phyloP scores from a whole-genome alignment of 2,329 filamentous ascomycete genomes.

The Calonectria leucothoes region DNA sequence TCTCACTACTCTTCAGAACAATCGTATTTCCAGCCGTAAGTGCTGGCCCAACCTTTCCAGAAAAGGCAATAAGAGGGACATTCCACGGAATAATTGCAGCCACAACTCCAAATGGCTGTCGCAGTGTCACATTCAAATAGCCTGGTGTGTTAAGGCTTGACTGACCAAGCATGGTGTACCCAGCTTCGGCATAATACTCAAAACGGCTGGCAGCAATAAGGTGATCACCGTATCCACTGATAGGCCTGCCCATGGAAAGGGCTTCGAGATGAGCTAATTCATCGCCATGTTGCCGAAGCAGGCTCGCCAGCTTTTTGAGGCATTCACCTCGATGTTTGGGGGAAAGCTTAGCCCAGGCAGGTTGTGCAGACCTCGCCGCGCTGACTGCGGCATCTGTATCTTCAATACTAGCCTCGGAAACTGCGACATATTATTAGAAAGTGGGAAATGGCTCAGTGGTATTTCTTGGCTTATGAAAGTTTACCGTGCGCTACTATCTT shows the following conservation, averaged over 20 bases:
- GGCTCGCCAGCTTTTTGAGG: neutral
- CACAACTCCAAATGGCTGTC: slow-evolving; percentile 65
- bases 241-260: neutral
- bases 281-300: neutral
- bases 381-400: neutral
- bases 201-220: neutral
- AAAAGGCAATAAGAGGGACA: slow-evolving; percentile 58
- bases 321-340: neutral
- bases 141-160: slow-evolving; percentile 61
- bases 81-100: slow-evolving; percentile 71
- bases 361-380: neutral
- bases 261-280: neutral
- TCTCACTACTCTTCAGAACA: slow-evolving; percentile 33
- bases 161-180: slow-evolving; percentile 45
- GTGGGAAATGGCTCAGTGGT: neutral
- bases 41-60: slow-evolving; percentile 49
- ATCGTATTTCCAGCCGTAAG: slow-evolving; percentile 36
- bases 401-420: neutral
- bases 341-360: neutral
- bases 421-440: neutral
- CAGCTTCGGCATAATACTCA: neutral
- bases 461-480: neutral
- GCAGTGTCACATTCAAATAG: slow-evolving; percentile 56
- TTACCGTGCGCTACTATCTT: neutral
- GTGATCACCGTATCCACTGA: neutral